Conservation (phyloP, 73 alveolate genomes). For the Uronychia binucleata region DNA sequence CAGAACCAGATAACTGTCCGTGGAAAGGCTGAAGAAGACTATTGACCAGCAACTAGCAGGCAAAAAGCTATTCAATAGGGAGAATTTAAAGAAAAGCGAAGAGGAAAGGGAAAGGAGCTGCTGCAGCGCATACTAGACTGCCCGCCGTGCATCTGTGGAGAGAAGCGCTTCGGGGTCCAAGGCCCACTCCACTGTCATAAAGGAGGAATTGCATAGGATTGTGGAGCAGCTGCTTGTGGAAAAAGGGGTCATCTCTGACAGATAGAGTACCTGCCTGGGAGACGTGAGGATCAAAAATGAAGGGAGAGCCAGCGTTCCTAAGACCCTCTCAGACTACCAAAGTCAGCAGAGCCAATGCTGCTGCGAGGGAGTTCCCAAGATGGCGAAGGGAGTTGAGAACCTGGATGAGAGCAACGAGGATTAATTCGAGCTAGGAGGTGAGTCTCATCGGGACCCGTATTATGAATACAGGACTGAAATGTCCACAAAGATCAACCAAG, state of each 20-base stretch:
- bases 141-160: too few relatives aligned
- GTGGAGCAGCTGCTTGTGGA: neutral
- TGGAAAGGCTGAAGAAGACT: neutral
- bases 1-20: neutral
- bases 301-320: neutral
- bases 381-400: too few relatives aligned
- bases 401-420: too few relatives aligned
- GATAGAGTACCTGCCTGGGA: neutral
- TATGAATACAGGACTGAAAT: too few relatives aligned
- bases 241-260: neutral
- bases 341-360: too few relatives aligned
- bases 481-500: too few relatives aligned
- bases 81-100: neutral
- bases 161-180: too few relatives aligned
- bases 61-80: neutral
- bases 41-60: neutral
- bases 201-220: neutral
- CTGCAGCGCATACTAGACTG: neutral
- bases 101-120: neutral
- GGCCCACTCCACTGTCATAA: neutral
- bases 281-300: neutral
- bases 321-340: neutral
- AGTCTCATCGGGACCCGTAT: too few relatives aligned
- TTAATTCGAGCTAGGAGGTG: too few relatives aligned
- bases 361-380: too few relatives aligned